phyloP scores from a whole-genome alignment of 257 asterid genomes.

The Nicotiana benthamiana region DNA sequence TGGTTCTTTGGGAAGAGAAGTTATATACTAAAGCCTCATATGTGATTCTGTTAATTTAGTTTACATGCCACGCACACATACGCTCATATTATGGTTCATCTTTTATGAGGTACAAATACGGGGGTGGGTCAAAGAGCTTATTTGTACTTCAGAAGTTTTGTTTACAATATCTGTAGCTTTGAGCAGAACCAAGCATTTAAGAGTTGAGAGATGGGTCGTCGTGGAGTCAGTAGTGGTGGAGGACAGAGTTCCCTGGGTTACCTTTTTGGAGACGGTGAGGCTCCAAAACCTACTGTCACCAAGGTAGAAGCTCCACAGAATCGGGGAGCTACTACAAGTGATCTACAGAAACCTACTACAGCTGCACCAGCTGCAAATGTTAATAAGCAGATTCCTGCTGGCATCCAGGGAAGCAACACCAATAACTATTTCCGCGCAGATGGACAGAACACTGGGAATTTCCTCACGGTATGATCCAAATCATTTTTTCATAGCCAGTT shows the following conservation, averaged over 20 bases:
- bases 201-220: conserved; percentile 50
- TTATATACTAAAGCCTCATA: not conserved
- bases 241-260: conserved; percentile 89
- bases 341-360: conserved; percentile 39
- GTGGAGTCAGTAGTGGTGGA: conserved; percentile 86
- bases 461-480: conserved; percentile 52
- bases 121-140: not conserved
- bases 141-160: not conserved
- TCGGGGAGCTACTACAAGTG: conserved; percentile 26
- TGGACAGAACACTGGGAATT: conserved; percentile 79
- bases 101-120: not conserved
- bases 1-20: not conserved
- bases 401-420: conserved; percentile 42
- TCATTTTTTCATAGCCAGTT: not conserved
- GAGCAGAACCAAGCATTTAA: conserved; percentile 13
- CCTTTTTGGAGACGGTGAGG: conserved; percentile 72
- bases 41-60: not conserved
- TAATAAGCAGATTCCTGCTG: conserved; percentile 57
- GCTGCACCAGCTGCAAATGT: conserved; percentile 36
- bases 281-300: conserved; percentile 42
- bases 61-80: not conserved
- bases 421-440: conserved; percentile 69
- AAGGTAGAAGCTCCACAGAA: conserved; percentile 34
- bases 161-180: not conserved
- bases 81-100: not conserved